Percentiles rank a stretch among this genome's conserved stretches.
phyloP scores from a whole-genome alignment of 1,284 basidiomycete genomes.

The Coniophora puteana region DNA sequence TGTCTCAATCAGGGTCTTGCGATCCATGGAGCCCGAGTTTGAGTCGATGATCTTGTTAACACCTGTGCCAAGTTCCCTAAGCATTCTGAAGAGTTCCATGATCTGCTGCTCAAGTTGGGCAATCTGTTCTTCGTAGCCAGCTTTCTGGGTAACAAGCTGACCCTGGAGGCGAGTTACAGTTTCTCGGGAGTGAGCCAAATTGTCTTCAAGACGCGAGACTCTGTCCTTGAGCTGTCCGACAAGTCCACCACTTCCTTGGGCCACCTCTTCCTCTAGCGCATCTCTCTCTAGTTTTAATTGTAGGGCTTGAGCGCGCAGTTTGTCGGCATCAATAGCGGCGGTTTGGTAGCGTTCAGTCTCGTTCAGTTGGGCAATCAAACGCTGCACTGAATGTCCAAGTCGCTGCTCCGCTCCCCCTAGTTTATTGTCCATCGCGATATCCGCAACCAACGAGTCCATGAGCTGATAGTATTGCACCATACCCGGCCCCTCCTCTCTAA shows the following conservation, averaged over 20 bases:
- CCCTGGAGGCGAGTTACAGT: conserved; percentile 73
- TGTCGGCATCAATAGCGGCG: conserved; percentile 76
- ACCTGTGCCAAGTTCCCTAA: conserved; percentile 78
- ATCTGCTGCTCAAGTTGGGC: conserved; percentile 89
- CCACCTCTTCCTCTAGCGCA: conserved; percentile 76
- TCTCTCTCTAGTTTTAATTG: conserved; percentile 72
- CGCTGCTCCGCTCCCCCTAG: conserved; percentile 82
- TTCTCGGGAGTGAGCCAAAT: conserved; percentile 75
- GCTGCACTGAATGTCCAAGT: conserved; percentile 87
- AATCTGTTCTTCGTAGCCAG: conserved; percentile 84
- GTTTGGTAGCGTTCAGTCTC: conserved; percentile 85
- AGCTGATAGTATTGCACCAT: conserved; percentile 90
- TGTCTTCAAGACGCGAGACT: conserved; percentile 74
- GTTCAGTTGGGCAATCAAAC: conserved; percentile 87
- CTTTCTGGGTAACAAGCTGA: conserved; percentile 79
- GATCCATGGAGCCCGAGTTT: conserved; percentile 63
- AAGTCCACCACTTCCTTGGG: conserved; percentile 78
- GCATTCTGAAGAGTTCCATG: conserved; percentile 90
- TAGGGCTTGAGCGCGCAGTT: conserved; percentile 61
- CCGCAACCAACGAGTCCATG: conserved; percentile 89
- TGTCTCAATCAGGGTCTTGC: conserved; percentile 77
- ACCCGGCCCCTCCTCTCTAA: conserved; percentile 83
- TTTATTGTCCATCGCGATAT: conserved; percentile 92
- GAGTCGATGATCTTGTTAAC: conserved; percentile 71
- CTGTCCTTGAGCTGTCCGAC: conserved; percentile 81